Conservation (phyloP, 148 eudicot species). For the Vaccinium myrtillus region DNA sequence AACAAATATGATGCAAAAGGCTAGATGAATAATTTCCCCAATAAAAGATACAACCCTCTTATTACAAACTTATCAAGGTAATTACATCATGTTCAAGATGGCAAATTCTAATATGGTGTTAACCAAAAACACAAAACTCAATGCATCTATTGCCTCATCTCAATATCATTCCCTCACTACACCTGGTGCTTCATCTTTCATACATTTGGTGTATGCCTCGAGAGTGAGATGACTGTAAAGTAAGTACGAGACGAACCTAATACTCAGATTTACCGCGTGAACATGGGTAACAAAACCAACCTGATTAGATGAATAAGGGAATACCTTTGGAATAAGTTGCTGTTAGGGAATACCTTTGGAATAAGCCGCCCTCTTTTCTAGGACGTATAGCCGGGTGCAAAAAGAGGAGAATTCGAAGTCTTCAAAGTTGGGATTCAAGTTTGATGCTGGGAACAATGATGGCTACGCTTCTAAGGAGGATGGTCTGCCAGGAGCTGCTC, state of each 20-base stretch:
- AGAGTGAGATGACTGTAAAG: not conserved
- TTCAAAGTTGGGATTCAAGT: too few species aligned
- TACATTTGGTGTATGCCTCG: not conserved
- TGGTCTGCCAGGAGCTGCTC: too few species aligned
- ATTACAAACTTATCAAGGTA: not conserved
- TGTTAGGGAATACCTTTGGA: too few species aligned
- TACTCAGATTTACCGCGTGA: not conserved
- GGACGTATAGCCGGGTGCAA: too few species aligned
- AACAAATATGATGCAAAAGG: conserved; percentile 2
- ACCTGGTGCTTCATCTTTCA: not conserved
- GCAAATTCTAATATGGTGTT: not conserved
- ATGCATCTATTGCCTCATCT: not conserved
- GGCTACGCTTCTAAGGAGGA: too few species aligned
- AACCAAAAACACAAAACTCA: not conserved
- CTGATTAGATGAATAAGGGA: not conserved
- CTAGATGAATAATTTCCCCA: not conserved
- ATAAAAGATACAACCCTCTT: not conserved
- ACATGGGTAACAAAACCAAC: not conserved
- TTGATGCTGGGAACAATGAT: too few species aligned
- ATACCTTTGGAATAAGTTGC: not conserved
- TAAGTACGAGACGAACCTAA: not conserved
- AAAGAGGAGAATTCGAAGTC: too few species aligned
- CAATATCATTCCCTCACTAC: not conserved
- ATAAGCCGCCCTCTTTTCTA: too few species aligned
- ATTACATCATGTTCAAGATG: conserved; percentile 3